phyloP scores from a whole-genome alignment of 2,329 filamentous ascomycete species.

The Penicillium thymicola region DNA sequence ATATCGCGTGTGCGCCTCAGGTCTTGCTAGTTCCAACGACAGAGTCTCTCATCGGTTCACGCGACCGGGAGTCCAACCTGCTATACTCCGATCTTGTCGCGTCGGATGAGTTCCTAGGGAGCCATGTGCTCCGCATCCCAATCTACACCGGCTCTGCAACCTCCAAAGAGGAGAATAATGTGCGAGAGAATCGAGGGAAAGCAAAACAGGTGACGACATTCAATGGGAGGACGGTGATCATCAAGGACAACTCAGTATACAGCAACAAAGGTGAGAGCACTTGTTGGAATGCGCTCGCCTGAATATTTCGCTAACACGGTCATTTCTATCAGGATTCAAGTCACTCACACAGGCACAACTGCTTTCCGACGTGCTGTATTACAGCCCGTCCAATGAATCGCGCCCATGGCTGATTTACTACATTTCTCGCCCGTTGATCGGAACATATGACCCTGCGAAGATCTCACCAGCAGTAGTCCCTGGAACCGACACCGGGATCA shows the following conservation, averaged over 20 bases:
- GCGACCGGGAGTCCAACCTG: conserved; percentile 79
- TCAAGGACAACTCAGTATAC: conserved; percentile 90
- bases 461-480: conserved; percentile 63
- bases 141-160: conserved; percentile 47
- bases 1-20: conserved; percentile 33
- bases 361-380: conserved; percentile 79
- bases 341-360: conserved; percentile 84
- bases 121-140: conserved; percentile 90
- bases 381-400: conserved; percentile 81
- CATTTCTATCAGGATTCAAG: conserved; percentile 69
- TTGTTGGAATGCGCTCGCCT: neutral
- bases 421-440: conserved; percentile 84
- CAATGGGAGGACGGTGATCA: conserved; percentile 87
- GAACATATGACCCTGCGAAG: conserved; percentile 72
- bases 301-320: conserved; percentile 15
- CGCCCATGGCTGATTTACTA: conserved; percentile 97
- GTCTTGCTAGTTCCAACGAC: conserved; percentile 91
- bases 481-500: conserved; percentile 38
- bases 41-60: conserved; percentile 81
- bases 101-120: conserved; percentile 91
- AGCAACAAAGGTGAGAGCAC: conserved; percentile 84
- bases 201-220: conserved; percentile 90
- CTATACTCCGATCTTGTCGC: conserved; percentile 75
- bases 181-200: conserved; percentile 86
- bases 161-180: conserved; percentile 57